A percentile compares a stretch with the other conserved stretches of the same genome.
These are phyloP conservation scores for Erodium chrysanthum DNA, from an alignment of 441 rosid species.

Conservation along the genomic window DNA sequence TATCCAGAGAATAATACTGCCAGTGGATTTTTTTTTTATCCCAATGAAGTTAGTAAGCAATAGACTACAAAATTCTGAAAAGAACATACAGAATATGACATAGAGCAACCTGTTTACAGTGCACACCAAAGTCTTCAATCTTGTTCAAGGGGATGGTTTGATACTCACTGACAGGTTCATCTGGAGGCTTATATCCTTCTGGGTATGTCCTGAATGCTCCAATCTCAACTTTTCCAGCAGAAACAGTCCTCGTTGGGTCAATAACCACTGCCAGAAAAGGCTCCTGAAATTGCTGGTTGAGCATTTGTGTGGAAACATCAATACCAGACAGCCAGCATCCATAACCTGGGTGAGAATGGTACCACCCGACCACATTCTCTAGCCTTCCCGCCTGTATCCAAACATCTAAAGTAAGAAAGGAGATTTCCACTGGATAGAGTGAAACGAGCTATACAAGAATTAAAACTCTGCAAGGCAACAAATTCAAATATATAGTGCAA, in stretches of 20 bases:
- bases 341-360: constrained; percentile 94
- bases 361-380: constrained; percentile 98
- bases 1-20: constrained; percentile 88
- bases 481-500: too few species aligned
- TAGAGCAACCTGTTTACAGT: constrained; percentile 81
- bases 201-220: constrained; percentile 98
- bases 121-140: constrained; percentile 94
- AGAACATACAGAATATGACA: neutral
- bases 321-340: constrained; percentile 99
- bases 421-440: neutral
- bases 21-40: constrained; percentile 7
- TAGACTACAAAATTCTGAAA: neutral
- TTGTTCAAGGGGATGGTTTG: constrained; percentile 93
- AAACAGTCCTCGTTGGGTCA: constrained; percentile 95
- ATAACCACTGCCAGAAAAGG: constrained; percentile 96
- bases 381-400: constrained; percentile 65
- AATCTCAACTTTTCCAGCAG: constrained; percentile 99
- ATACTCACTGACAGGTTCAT: constrained; percentile 88
- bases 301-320: constrained; percentile 96
- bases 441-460: too few species aligned
- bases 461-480: too few species aligned
- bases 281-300: constrained; percentile 86
- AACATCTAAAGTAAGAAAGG: constrained; percentile 11
- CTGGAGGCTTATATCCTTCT: constrained; percentile 80
- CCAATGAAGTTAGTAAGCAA: constrained; percentile 17